Percentiles rank a stretch among this genome's conserved stretches.
Conservation (phyloP, 768 basidiomycete genomes). For the Cubamyces lactineus region DNA sequence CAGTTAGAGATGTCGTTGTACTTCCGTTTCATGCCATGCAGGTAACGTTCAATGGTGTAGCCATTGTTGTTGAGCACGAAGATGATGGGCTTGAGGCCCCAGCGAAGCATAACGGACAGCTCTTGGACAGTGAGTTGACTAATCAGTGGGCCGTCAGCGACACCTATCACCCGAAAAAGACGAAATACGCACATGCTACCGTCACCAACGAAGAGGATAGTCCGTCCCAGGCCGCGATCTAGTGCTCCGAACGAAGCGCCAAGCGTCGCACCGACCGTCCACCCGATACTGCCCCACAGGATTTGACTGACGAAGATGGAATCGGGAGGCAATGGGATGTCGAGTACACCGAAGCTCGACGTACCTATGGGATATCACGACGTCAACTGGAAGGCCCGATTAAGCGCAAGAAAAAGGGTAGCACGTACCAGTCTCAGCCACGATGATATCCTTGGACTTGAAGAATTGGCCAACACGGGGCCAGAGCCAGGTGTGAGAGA, state of each 20-base stretch:
- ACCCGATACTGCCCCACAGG: slow-evolving; percentile 92
- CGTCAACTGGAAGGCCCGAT: too few relatives aligned
- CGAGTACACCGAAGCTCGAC: slow-evolving; percentile 83
- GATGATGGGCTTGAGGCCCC: slow-evolving; percentile 76
- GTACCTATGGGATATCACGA: slow-evolving; percentile 50
- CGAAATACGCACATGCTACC: slow-evolving; percentile 65
- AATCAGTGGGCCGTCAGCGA: slow-evolving; percentile 8
- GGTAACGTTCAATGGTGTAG: slow-evolving; percentile 85
- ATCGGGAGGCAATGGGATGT: slow-evolving; percentile 75
- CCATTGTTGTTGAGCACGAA: slow-evolving; percentile 83
- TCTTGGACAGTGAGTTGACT: slow-evolving; percentile 85
- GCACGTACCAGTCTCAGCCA: slow-evolving; percentile 79
- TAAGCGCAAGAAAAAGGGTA: background rate
- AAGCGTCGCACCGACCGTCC: slow-evolving; percentile 77
- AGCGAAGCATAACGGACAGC: slow-evolving; percentile 78
- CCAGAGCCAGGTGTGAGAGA: slow-evolving; percentile 87
- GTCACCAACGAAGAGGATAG: slow-evolving; percentile 85
- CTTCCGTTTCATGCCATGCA: slow-evolving; percentile 69
- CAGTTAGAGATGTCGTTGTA: slow-evolving; percentile 90
- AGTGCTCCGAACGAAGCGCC: slow-evolving; percentile 82
- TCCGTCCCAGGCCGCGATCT: slow-evolving; percentile 62
- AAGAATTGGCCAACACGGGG: slow-evolving; percentile 77
- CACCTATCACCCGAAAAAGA: background rate
- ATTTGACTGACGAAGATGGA: slow-evolving; percentile 73
- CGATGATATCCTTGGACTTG: slow-evolving; percentile 68